Evolutionary conservation across 108 stramenopile genomes (phyloP).

Genomic region (Parietichytrium sp.): DNA sequence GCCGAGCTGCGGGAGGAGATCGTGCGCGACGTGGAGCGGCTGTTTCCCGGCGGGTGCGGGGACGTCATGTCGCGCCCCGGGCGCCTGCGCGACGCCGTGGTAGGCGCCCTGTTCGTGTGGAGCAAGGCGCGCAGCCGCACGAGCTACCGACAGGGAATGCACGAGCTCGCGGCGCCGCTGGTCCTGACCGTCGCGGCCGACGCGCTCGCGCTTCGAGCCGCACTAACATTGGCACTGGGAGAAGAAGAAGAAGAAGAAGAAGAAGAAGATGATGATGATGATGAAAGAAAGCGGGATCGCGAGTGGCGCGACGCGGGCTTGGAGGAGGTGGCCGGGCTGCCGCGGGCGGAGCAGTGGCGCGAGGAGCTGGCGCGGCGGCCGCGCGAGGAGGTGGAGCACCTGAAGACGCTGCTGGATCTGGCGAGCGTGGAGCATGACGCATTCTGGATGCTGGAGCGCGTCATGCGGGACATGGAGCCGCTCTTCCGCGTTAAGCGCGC

Average conservation of each 20-base stretch:
- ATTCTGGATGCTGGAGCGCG: slow-evolving; percentile 14
- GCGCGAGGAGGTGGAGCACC: too few relatives aligned
- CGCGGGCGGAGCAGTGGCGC: too few relatives aligned
- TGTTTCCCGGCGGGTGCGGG: slow-evolving; percentile 50
- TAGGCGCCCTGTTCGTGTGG: slow-evolving; percentile 52
- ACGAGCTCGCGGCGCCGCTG: slow-evolving; percentile 54
- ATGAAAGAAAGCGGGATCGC: too few relatives aligned
- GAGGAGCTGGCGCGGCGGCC: too few relatives aligned
- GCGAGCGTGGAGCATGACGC: slow-evolving; percentile 31
- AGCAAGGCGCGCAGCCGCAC: slow-evolving; percentile 42
- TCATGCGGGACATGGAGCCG: slow-evolving; percentile 39
- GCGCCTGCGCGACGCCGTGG: too few relatives aligned
- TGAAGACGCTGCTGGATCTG: not conserved
- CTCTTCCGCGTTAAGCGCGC: not conserved
- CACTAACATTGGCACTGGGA: too few relatives aligned
- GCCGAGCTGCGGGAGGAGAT: slow-evolving; percentile 45
- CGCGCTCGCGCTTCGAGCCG: not conserved
- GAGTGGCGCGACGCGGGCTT: too few relatives aligned
- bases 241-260: too few relatives aligned
- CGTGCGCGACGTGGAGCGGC: slow-evolving; percentile 45
- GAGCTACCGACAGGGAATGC: slow-evolving; percentile 60
- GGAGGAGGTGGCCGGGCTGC: too few relatives aligned
- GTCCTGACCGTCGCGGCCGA: slow-evolving; percentile 46
- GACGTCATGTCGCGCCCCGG: slow-evolving; percentile 48
- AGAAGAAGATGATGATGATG: too few relatives aligned